These are phyloP conservation scores for Lactarius hatsudake DNA, from an alignment of 768 basidiomycete species.

Conservation along the genomic window DNA sequence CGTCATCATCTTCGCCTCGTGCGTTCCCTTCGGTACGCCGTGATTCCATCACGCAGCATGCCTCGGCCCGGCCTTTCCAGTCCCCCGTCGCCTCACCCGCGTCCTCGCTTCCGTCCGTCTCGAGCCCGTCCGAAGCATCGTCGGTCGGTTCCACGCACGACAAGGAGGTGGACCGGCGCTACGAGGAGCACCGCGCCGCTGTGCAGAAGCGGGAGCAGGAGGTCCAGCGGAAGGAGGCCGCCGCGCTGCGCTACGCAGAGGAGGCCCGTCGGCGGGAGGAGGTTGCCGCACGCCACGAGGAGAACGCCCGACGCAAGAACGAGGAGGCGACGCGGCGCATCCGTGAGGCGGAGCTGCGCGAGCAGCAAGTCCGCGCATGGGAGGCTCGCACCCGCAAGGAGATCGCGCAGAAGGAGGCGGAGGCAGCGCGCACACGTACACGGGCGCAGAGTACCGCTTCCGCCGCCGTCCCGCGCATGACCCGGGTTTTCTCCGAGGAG, in stretches of 20 bases:
- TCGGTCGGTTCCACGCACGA: neutral
- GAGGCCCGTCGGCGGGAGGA: slow-evolving; percentile 22
- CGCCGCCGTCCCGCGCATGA: slow-evolving; percentile 8
- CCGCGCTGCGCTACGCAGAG: slow-evolving; percentile 12
- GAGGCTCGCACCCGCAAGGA: slow-evolving; percentile 15
- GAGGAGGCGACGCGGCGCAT: slow-evolving; percentile 22
- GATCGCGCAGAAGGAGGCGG: slow-evolving; percentile 13
- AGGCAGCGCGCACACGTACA: neutral
- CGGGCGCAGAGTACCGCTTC: neutral
- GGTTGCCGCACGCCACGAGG: slow-evolving; percentile 19
- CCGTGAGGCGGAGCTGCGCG: slow-evolving; percentile 11
- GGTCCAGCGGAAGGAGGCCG: slow-evolving; percentile 15
- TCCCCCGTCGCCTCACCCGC: slow-evolving; percentile 8
- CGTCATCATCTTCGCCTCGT: slow-evolving; percentile 11
- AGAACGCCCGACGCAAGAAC: slow-evolving; percentile 18
- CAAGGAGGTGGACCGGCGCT: slow-evolving; percentile 4
- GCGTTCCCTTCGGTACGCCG: slow-evolving; percentile 14
- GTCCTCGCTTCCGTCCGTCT: slow-evolving; percentile 13
- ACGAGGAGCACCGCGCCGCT: slow-evolving; percentile 8
- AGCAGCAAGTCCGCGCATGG: slow-evolving; percentile 10
- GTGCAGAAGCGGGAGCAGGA: slow-evolving; percentile 17
- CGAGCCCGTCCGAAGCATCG: slow-evolving; percentile 9
- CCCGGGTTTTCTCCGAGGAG: slow-evolving; percentile 5
- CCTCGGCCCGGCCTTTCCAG: slow-evolving; percentile 6
- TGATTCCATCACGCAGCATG: slow-evolving; percentile 6